Evolutionary conservation across 768 basidiomycete genomes (phyloP).

Genomic region (Albatrellus ellisii): DNA sequence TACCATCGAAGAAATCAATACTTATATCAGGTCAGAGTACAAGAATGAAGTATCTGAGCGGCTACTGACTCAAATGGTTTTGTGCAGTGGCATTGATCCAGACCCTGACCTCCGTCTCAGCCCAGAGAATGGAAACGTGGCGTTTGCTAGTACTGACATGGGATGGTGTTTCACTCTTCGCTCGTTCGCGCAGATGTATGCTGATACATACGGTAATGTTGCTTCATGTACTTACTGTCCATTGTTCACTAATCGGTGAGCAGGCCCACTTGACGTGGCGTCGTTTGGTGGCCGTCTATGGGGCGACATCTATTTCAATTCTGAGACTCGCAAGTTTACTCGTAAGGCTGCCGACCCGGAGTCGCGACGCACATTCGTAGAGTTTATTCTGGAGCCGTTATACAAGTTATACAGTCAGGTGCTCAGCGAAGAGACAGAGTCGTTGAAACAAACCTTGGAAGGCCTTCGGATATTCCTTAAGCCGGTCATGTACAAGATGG

Average conservation of each 20-base stretch:
- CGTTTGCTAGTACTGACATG: conserved; percentile 96
- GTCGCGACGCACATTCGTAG: conserved; percentile 75
- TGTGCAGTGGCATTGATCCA: conserved; percentile 62
- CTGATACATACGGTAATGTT: conserved; percentile 71
- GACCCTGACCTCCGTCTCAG: conserved; percentile 81
- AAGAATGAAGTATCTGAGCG: not conserved
- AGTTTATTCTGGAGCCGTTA: conserved; percentile 91
- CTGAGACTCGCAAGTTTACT: conserved; percentile 76
- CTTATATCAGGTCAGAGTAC: conserved; percentile 68
- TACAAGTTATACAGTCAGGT: conserved; percentile 97
- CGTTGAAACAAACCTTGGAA: conserved; percentile 65
- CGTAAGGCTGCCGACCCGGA: conserved; percentile 76
- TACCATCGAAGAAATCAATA: conserved; percentile 97
- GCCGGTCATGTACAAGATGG: conserved; percentile 96
- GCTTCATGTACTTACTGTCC: not conserved
- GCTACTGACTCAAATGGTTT: not conserved
- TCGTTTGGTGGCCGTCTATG: conserved; percentile 86
- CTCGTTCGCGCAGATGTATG: conserved; percentile 95
- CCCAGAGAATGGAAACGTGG: conserved; percentile 92
- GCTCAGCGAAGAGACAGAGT: conserved; percentile 87
- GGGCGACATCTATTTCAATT: conserved; percentile 96
- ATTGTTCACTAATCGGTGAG: conserved; percentile 1
- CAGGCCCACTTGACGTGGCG: conserved; percentile 68
- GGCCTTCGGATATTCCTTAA: conserved; percentile 77
- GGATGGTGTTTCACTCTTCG: conserved; percentile 92